A percentile compares a stretch with the other conserved stretches of the same genome.
These are phyloP conservation scores for Purshia tridentata DNA, from an alignment of 306 rosid species.

Conservation along the genomic window DNA sequence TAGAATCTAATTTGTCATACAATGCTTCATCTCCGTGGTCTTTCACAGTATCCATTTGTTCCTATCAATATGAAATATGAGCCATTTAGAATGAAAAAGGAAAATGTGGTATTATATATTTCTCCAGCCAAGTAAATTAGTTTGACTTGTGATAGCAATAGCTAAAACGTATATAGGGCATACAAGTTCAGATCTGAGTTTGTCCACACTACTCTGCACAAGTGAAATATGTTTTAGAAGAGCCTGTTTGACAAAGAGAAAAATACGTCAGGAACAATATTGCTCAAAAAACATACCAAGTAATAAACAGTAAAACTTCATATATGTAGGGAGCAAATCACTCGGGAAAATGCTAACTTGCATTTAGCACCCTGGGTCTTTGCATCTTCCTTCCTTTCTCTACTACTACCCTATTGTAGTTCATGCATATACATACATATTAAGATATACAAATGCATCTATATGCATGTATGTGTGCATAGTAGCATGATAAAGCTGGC, in stretches of 20 bases:
- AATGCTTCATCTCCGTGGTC: constrained; percentile 67
- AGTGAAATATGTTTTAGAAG: constrained; percentile 61
- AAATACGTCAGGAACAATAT: constrained; percentile 21
- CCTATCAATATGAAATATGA: constrained; percentile 40
- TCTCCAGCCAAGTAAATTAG: neutral
- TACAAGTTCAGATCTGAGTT: constrained; percentile 73
- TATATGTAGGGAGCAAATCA: no score
- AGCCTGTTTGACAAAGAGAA: constrained; percentile 57
- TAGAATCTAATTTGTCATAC: constrained; percentile 65
- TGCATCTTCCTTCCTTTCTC: no score
- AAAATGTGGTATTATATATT: neutral
- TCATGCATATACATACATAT: no score
- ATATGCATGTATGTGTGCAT: no score
- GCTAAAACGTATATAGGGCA: constrained; percentile 24
- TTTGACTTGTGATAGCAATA: constrained; percentile 18
- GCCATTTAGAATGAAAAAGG: neutral
- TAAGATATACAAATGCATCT: no score
- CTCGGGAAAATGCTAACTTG: no score
- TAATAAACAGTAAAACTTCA: no score
- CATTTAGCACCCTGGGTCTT: no score
- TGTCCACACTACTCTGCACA: constrained; percentile 61
- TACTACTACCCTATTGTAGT: no score
- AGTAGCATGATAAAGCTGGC: no score
- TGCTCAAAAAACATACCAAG: neutral
- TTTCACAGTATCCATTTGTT: constrained; percentile 73